Base-by-base conservation (phyloP, 164 flowering plant genomes). In the Amborella trichopoda region DNA sequence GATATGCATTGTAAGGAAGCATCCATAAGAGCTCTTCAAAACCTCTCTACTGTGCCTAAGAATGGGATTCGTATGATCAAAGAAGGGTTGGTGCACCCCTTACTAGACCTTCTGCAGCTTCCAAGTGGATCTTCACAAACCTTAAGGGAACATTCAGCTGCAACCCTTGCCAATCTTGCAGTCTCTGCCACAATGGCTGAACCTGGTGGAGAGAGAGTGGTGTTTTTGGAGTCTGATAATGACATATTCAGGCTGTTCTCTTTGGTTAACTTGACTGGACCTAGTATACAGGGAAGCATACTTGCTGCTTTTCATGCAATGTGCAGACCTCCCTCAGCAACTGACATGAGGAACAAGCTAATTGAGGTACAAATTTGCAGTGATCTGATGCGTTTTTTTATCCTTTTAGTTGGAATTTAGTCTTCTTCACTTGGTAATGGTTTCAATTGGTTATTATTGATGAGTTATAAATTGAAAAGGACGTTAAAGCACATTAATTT, bases 51-150 rank as follows among this genome's bases (percentile, higher is more conserved):
- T 28, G 44, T 77, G 32, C 74, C 73, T 17, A 47, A 51, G 40
- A 82, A 68, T 70, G 77, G 78, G 26, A 60, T 68, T 46, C 57
- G 50, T 49, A 79, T 82, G 77, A 77, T 82, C 38, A 65, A 55
- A 53, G 72, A 73, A 60, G 83, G 80, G 39, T 74, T 71, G 34
- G 62, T 55, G 24, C 50, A 47, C 22, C 65, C 68, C 26, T 52
- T 82, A 45, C 70, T 82, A 38, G 58, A 65, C 25, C 67, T 77
- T 28, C 80, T 82, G 45, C 60, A 57, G 55, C 62, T 17, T 50
- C 72, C 55, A n/a, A 44, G 55, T 21, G 23, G 65, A 26, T 59
- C 75, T 36, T 59, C 71, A 18, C 56, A 67, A 44, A 48, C 40
- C 27, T 49, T 79, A 52, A 61, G 78, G 25, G 78, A 77, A 56